These are phyloP conservation scores for Ogataea dorogensis DNA, from an alignment of 805 yeast species.

Conservation along the genomic window DNA sequence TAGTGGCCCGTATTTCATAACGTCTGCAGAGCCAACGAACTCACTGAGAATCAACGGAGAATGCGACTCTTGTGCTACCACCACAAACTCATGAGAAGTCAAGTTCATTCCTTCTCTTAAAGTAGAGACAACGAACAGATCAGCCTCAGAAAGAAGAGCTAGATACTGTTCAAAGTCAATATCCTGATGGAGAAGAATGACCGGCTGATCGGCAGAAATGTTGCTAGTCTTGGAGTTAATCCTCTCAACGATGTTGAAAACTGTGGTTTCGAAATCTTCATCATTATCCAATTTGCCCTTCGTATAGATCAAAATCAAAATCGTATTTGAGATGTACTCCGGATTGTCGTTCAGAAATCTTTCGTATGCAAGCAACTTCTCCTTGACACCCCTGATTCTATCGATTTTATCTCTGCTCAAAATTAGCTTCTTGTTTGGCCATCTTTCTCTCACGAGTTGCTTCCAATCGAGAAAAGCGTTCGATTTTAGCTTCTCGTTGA, in stretches of 20 bases:
- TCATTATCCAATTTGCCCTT: slow-evolving; percentile 51
- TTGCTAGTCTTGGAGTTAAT: slow-evolving; percentile 76
- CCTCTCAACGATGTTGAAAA: slow-evolving; percentile 75
- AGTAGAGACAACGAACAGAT: slow-evolving; percentile 81
- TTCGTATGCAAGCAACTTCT: slow-evolving; percentile 85
- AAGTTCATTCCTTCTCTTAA: slow-evolving; percentile 96
- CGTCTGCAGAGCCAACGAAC: slow-evolving; percentile 90
- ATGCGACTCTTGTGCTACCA: slow-evolving; percentile 65
- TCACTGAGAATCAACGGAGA: slow-evolving; percentile 88
- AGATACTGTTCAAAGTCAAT: slow-evolving; percentile 86
- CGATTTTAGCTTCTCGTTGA: slow-evolving; percentile 46
- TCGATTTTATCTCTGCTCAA: slow-evolving; percentile 90
- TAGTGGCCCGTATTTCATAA: slow-evolving; percentile 67
- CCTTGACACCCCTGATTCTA: slow-evolving; percentile 81
- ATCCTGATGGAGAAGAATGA: slow-evolving; percentile 84
- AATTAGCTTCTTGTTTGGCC: slow-evolving; percentile 69
- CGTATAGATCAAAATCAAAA: slow-evolving; percentile 78
- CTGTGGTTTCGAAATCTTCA: slow-evolving; percentile 66
- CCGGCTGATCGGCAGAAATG: slow-evolving; percentile 76
- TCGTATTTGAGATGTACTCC: slow-evolving; percentile 61
- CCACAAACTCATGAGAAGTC: slow-evolving; percentile 91
- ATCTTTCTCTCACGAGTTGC: slow-evolving; percentile 67
- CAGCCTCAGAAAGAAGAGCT: slow-evolving; percentile 84
- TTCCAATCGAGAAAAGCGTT: slow-evolving; percentile 63
- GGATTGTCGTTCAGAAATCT: slow-evolving; percentile 72